These are phyloP conservation scores for Manihot esculenta DNA, from an alignment of 441 rosid species.

Conservation along the genomic window DNA sequence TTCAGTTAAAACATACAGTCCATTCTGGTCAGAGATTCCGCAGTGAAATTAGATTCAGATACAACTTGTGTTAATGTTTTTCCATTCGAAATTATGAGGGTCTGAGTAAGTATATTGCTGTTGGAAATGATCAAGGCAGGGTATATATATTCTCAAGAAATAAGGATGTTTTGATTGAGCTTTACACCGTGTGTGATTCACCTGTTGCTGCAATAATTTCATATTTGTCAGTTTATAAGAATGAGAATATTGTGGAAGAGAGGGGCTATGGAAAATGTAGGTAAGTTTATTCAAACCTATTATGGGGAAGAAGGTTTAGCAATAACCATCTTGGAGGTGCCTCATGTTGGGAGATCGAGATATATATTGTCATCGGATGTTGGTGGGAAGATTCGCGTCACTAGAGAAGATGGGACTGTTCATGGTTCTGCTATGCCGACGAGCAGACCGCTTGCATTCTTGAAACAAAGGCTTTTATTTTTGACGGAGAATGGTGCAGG, in stretches of 20 bases:
- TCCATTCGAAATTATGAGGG: constrained; percentile 82
- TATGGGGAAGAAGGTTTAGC: constrained; percentile 48
- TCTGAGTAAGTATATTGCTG: constrained; percentile 78
- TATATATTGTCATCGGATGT: constrained; percentile 63
- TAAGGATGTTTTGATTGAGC: constrained; percentile 78
- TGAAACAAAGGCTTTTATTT: constrained; percentile 92
- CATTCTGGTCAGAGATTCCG: constrained; percentile 92
- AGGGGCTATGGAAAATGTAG: constrained; percentile 61
- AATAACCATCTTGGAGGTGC: constrained; percentile 71
- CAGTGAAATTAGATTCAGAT: constrained; percentile 76
- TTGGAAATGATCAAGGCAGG: constrained; percentile 82
- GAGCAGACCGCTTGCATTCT: constrained; percentile 78
- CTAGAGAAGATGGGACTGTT: constrained; percentile 62
- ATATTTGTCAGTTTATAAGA: constrained; percentile 59
- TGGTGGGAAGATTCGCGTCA: constrained; percentile 70
- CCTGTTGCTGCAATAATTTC: constrained; percentile 83
- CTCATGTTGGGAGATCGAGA: constrained; percentile 76
- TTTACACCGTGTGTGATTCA: constrained; percentile 52
- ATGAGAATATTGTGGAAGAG: constrained; percentile 78
- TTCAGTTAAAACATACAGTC: constrained; percentile 69
- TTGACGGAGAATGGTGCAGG: constrained; percentile 90
- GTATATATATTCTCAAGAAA: constrained; percentile 69
- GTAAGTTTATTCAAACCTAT: constrained; percentile 34
- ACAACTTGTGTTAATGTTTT: constrained; percentile 69
- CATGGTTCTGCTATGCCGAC: constrained; percentile 66